phyloP scores from a whole-genome alignment of 192 early-diverging fungal species.

The Podila minutissima region DNA sequence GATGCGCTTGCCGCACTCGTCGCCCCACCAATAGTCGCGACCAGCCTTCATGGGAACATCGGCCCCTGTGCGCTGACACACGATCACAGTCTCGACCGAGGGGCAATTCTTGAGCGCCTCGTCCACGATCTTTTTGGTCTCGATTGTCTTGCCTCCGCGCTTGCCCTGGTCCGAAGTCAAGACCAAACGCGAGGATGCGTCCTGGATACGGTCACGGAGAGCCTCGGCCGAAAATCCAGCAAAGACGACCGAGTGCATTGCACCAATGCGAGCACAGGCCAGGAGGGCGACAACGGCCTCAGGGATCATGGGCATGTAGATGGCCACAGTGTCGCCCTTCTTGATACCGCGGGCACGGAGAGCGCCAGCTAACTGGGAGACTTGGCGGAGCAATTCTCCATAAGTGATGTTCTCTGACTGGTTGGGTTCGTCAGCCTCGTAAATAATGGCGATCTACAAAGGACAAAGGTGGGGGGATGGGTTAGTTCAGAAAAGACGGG shows the following conservation, averaged over 20 bases:
- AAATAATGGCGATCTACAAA: slow-evolving; percentile 79
- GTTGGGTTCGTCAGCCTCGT: slow-evolving; percentile 92
- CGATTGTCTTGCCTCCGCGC: slow-evolving; percentile 90
- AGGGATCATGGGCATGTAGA: slow-evolving; percentile 99
- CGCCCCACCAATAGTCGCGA: slow-evolving; percentile 97
- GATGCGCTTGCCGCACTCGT: slow-evolving; percentile 80
- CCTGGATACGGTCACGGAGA: slow-evolving; percentile 89
- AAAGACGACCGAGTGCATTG: slow-evolving; percentile 95
- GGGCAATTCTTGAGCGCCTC: slow-evolving; percentile 84
- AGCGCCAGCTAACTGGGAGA: slow-evolving; percentile 86
- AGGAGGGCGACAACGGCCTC: slow-evolving; percentile 93
- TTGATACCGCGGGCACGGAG: slow-evolving; percentile 83
- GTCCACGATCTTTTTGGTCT: slow-evolving; percentile 93
- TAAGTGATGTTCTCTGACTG: slow-evolving; percentile 83
- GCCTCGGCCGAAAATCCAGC: slow-evolving; percentile 96
- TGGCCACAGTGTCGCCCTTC: slow-evolving; percentile 94
- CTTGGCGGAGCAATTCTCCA: slow-evolving; percentile 80
- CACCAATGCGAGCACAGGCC: slow-evolving; percentile 93
- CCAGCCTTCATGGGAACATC: slow-evolving; percentile 76
- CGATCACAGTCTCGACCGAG: slow-evolving; percentile 83
- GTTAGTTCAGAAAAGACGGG: too few relatives aligned
- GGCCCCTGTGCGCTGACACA: slow-evolving; percentile 90
- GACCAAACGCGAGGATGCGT: slow-evolving; percentile 84
- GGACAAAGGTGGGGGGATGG: too few relatives aligned
- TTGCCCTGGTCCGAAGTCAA: slow-evolving; percentile 96